Percentiles rank a stretch among this genome's conserved stretches.
Conservation (phyloP, 2,329 filamentous ascomycete species). For the Fusarium nodosum region DNA sequence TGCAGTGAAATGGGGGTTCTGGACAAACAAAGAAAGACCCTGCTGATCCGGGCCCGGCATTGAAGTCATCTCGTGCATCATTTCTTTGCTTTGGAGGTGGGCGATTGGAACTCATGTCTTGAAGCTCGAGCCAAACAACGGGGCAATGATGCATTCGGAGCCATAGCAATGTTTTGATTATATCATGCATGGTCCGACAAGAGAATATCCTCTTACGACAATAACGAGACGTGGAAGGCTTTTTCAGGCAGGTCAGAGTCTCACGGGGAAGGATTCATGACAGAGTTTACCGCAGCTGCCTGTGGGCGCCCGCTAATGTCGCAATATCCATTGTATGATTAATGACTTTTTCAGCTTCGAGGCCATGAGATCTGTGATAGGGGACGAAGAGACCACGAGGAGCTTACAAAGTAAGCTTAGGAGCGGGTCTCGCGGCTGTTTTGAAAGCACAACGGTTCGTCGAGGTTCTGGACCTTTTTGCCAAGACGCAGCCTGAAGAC, state of each 20-base stretch:
- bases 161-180: conserved; percentile 3
- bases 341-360: conserved; percentile 18
- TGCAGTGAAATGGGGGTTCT: conserved; percentile 16
- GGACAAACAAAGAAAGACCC: conserved; percentile 41
- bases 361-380: conserved; percentile 35
- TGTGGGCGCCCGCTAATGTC: conserved; percentile 1
- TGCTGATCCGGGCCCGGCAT: conserved; percentile 46
- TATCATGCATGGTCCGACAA: conserved; percentile 30
- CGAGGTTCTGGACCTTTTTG: conserved; percentile 9
- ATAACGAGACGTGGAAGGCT: conserved; percentile 3
- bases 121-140: conserved; percentile 31
- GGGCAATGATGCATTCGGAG: conserved; percentile 35
- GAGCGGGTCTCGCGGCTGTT: conserved; percentile 40
- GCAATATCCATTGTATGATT: conserved; percentile 10
- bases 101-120: conserved; percentile 23
- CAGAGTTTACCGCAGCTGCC: conserved; percentile 8
- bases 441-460: conserved; percentile 38
- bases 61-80: conserved; percentile 43
- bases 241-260: neutral
- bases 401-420: conserved; percentile 10
- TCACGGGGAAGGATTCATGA: neutral
- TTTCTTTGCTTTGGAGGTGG: conserved; percentile 17
- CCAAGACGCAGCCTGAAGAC: conserved; percentile 17
- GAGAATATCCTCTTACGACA: conserved; percentile 18
- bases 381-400: conserved; percentile 30